Percentiles rank a stretch among this genome's conserved stretches.
Evolutionary conservation across 75 land plant species (phyloP).

Genomic region (Cupressus sempervirens): DNA sequence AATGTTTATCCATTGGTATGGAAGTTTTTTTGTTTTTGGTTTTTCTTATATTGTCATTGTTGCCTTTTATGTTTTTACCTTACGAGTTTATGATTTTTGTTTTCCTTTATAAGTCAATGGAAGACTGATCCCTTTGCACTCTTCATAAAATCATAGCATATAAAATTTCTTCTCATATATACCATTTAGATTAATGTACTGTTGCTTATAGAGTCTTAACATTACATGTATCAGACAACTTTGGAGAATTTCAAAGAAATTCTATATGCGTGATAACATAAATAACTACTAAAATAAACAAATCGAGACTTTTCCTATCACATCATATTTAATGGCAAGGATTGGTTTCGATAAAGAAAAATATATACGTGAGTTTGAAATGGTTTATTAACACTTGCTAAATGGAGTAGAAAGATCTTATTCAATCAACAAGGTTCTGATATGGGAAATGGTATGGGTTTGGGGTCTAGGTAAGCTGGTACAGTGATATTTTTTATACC

Average conservation of each 20-base stretch:
- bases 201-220: background rate
- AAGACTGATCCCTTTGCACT: background rate
- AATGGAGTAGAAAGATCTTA: background rate
- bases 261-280: background rate
- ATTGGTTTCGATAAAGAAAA: no score
- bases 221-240: background rate
- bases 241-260: background rate
- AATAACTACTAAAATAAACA: background rate
- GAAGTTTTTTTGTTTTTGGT: background rate
- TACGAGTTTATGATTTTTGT: background rate
- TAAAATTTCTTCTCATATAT: background rate
- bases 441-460: no score
- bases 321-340: background rate
- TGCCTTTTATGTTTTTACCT: background rate
- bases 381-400: no score
- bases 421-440: background rate
- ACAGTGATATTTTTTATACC: no score
- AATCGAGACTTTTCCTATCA: background rate
- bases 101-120: background rate
- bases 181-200: background rate
- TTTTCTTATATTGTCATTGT: background rate
- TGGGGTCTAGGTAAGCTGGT: no score
- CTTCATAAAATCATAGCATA: background rate
- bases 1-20: slow-evolving; percentile 85
- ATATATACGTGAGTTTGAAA: no score